These are phyloP conservation scores for Leccinum imitatum DNA, from an alignment of 768 basidiomycete genomes.

Conservation along the genomic window DNA sequence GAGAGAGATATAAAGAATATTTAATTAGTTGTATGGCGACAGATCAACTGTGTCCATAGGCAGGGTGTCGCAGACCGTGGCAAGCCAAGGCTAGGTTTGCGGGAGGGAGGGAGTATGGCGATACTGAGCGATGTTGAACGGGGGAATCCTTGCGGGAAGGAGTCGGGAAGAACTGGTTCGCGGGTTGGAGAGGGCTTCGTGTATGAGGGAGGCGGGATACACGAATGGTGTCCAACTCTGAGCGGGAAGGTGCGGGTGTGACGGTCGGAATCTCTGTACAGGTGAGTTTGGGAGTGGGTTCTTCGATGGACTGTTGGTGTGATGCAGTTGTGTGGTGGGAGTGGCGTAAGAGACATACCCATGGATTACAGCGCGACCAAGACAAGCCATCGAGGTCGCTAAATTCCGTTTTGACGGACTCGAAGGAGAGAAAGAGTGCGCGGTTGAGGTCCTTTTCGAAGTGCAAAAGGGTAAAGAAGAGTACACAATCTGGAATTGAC, in stretches of 20 bases:
- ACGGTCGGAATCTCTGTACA: slow-evolving; percentile 17
- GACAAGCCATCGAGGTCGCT: slow-evolving; percentile 58
- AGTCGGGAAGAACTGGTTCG: slow-evolving; percentile 26
- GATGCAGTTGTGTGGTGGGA: not conserved
- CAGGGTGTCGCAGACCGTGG: slow-evolving; percentile 10
- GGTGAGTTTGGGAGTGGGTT: slow-evolving; percentile 31
- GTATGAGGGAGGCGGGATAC: slow-evolving; percentile 25
- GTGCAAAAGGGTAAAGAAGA: not conserved
- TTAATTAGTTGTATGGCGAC: slow-evolving; percentile 4
- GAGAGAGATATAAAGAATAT: slow-evolving; percentile 17
- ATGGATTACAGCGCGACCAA: slow-evolving; percentile 41
- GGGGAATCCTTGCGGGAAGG: slow-evolving; percentile 17
- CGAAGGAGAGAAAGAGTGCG: slow-evolving; percentile 42
- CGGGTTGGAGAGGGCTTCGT: slow-evolving; percentile 25
- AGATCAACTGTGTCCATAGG: slow-evolving; percentile 12
- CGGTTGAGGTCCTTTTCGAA: slow-evolving; percentile 31
- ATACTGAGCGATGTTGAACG: not conserved
- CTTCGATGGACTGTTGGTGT: slow-evolving; percentile 19
- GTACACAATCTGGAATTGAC: not conserved
- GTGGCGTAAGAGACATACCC: slow-evolving; percentile 18
- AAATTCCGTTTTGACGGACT: slow-evolving; percentile 59
- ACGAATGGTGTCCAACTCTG: slow-evolving; percentile 44
- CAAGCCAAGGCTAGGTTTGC: slow-evolving; percentile 14
- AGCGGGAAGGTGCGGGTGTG: slow-evolving; percentile 31
- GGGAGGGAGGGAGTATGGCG: slow-evolving; percentile 7